phyloP scores from a whole-genome alignment of 23 red algal genomes.

The Chondrus crispus region DNA sequence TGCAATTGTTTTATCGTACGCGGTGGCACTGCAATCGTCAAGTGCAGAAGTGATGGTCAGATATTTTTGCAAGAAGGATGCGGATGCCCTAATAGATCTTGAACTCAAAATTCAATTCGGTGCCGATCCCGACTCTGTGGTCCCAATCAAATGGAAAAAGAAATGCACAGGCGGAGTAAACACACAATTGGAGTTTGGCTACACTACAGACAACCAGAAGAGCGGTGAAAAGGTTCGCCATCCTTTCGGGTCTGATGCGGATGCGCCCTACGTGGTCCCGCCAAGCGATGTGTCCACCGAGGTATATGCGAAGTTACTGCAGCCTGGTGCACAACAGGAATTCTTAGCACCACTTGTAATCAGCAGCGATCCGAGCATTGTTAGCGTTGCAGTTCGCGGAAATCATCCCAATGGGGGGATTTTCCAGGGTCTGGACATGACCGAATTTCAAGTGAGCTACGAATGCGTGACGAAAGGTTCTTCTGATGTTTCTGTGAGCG shows the following conservation, averaged over 20 bases:
- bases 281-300: conserved; percentile 57
- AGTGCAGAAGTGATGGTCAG: not conserved
- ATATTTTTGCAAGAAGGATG: conserved; percentile 33
- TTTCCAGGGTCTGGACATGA: conserved; percentile 31
- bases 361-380: conserved; percentile 11
- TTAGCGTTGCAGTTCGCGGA: conserved; percentile 16
- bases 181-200: conserved; percentile 17
- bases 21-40: not conserved
- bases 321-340: conserved; percentile 44
- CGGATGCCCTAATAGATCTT: not conserved
- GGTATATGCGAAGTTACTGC: conserved; percentile 31
- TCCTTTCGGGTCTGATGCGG: not conserved
- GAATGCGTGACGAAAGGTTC: conserved; percentile 43
- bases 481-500: conserved; percentile 15
- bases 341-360: conserved; percentile 49
- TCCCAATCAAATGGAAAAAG: conserved; percentile 30
- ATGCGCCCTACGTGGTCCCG: not conserved
- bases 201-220: not conserved
- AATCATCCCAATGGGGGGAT: conserved; percentile 52
- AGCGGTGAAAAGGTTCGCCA: not conserved
- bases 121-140: not conserved
- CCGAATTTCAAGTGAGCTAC: conserved; percentile 27
- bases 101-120: conserved; percentile 23
- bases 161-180: conserved; percentile 28
- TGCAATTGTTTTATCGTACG: not conserved